Conservation (phyloP, 2,329 filamentous ascomycete species). For the Dactylellina haptotyla region DNA sequence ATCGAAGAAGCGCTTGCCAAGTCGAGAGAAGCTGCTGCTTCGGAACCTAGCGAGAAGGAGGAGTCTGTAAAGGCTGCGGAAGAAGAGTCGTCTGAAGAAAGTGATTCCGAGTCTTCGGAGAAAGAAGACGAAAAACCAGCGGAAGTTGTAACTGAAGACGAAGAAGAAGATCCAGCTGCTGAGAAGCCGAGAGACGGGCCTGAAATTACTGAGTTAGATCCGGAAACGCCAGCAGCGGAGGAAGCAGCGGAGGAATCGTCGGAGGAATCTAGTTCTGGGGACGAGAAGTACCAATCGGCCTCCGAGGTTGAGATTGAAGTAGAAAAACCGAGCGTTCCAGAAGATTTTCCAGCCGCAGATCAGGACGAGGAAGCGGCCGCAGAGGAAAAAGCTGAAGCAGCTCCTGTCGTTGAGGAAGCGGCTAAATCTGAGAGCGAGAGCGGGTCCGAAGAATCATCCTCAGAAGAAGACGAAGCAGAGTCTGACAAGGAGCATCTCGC, state of each 20-base stretch:
- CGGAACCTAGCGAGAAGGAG: constrained; percentile 35
- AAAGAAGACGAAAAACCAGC: constrained; percentile 18
- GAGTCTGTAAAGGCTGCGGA: constrained; percentile 9
- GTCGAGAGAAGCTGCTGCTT: constrained; percentile 18
- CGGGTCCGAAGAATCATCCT: constrained; percentile 34
- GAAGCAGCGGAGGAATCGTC: constrained; percentile 27
- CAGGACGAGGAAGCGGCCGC: constrained; percentile 21
- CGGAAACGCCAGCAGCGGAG: constrained; percentile 9
- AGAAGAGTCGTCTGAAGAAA: constrained; percentile 33
- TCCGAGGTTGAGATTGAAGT: constrained; percentile 40
- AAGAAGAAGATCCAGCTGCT: neutral
- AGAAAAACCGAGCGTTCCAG: constrained; percentile 17
- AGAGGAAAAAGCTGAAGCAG: constrained; percentile 28
- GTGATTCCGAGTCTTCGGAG: constrained; percentile 38
- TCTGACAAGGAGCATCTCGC: constrained; percentile 24
- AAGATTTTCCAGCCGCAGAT: constrained; percentile 31
- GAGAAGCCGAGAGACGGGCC: neutral
- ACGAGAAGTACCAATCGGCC: constrained; percentile 44
- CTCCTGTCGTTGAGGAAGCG: constrained; percentile 6
- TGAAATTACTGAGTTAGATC: constrained; percentile 21
- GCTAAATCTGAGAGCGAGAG: constrained; percentile 31
- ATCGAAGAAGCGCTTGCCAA: constrained; percentile 42
- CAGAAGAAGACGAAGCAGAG: constrained; percentile 35
- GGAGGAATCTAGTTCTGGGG: constrained; percentile 39
- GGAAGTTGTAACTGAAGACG: neutral